Evolutionary conservation across 2,329 filamentous ascomycete genomes (phyloP).

Genomic region (Beauveria sp.): DNA sequence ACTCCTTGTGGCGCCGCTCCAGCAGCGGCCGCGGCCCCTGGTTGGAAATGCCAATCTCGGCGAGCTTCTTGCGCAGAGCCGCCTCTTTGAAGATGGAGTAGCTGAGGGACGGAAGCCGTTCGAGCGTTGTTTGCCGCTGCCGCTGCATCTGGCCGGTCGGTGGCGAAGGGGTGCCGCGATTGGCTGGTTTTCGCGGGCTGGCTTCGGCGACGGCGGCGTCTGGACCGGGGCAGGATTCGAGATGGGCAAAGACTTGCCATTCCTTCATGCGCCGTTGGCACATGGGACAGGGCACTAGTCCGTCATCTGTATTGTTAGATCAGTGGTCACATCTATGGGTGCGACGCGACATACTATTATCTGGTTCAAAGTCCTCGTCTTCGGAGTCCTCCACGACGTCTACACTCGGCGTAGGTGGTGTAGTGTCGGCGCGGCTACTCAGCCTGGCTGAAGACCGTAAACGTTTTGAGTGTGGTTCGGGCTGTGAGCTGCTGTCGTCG

Average conservation of each 20-base stretch:
- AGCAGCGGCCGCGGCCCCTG: slow-evolving; percentile 62
- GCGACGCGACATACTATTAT: slow-evolving; percentile 17
- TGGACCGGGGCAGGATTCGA: slow-evolving; percentile 56
- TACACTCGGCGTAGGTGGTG: slow-evolving; percentile 18
- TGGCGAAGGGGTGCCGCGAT: background rate
- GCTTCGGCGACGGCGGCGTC: slow-evolving; percentile 10
- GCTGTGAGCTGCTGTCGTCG: slow-evolving; percentile 20
- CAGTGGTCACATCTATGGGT: too few species aligned
- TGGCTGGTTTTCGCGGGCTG: background rate
- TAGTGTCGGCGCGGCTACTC: slow-evolving; percentile 34
- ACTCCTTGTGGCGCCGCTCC: slow-evolving; percentile 79
- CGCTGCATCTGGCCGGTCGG: slow-evolving; percentile 17
- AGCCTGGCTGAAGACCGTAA: slow-evolving; percentile 45
- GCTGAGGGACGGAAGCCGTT: slow-evolving; percentile 71
- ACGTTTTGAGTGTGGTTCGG: slow-evolving; percentile 35
- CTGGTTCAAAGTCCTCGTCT: slow-evolving; percentile 25
- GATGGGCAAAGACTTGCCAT: slow-evolving; percentile 67
- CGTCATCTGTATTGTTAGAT: slow-evolving; percentile 47
- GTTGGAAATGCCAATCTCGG: slow-evolving; percentile 69
- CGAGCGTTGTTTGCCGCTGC: slow-evolving; percentile 33
- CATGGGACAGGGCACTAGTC: slow-evolving; percentile 75
- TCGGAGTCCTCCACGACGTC: slow-evolving; percentile 20
- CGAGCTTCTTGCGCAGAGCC: slow-evolving; percentile 70
- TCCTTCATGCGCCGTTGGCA: slow-evolving; percentile 76
- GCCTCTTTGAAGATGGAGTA: slow-evolving; percentile 81